phyloP scores from a whole-genome alignment of 2,329 filamentous ascomycete genomes.

The Oidium heveae region DNA sequence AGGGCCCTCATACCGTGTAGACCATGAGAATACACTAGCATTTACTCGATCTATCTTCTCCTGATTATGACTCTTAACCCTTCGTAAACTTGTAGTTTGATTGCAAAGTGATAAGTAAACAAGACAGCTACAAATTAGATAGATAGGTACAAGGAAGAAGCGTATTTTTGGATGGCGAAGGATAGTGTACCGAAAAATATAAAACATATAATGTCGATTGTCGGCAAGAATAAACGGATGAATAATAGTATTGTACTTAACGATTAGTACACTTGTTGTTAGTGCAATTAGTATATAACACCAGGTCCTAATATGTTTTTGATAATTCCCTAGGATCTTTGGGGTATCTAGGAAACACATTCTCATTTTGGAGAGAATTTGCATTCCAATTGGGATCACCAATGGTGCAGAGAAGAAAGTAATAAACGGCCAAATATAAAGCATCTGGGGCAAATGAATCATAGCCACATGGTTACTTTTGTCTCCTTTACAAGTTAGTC shows the following conservation, averaged over 20 bases:
- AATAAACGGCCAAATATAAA: constrained; percentile 84
- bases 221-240: constrained; percentile 93
- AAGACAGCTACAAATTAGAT: constrained; percentile 44
- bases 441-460: constrained; percentile 71
- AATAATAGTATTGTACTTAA: constrained; percentile 72
- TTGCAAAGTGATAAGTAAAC: constrained; percentile 37
- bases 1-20: constrained; percentile 6
- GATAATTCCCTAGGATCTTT: no score
- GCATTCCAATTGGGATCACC: constrained; percentile 25
- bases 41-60: no score
- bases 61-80: not conserved
- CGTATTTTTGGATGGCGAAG: constrained; percentile 35
- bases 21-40: no score
- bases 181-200: constrained; percentile 70
- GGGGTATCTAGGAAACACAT: no score
- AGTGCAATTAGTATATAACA: no score
- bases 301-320: no score
- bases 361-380: constrained; percentile 15
- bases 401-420: constrained; percentile 74
- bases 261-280: constrained; percentile 19
- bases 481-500: constrained; percentile 33
- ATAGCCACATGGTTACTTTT: constrained; percentile 86
- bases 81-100: constrained; percentile 2
- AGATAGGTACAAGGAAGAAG: constrained; percentile 42
- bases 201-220: constrained; percentile 94